Base-by-base conservation (phyloP, 345 rosid genomes). In the Raphanus raphanistrum region DNA sequence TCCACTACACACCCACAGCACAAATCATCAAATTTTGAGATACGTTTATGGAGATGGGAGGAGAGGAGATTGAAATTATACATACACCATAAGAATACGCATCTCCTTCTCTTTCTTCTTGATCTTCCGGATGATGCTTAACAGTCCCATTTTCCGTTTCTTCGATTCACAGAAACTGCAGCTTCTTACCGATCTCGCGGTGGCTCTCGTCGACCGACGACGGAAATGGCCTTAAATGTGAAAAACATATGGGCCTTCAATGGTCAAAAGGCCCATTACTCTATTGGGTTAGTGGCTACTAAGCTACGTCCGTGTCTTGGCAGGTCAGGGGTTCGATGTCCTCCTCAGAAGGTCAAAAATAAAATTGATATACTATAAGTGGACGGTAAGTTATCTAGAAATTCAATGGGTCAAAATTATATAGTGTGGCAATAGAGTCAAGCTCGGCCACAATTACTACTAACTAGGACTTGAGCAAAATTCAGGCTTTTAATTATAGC, bases 61-160 rank as follows among this genome's bases (percentile, higher is more conserved):
- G n/a, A 21, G 55, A 45, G 28, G n/a, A 21, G 48, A 6, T 31
- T 10, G 43, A 16, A 66, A 81, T 64, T 6, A 54, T 85, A 92
- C 97, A 45, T 87, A 92, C 97, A 94, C 98, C 98, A 94, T 92
- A 13, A 94, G 94, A 61, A 92, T 90, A 33, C 97, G 97, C 98
- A 92, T 90, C 82, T 92, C 97, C 67, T 90, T 94, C 87, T 94
- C 99, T 45, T 90, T 94, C 82, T 84, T 90, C 86, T 92, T 94
- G 79, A 94, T 90, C 76, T 94, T 94, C 3, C 96, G 78, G 70
- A 94, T 94, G 70, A 94, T 93, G 86, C 82, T 77, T 57, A 82
- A 60, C 31, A 82, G 52, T 70, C 84, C 84, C 84, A 81, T 81
- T 57, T 71, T 21, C 21, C 21, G 21, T 21, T 21, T 21, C 10